Evolutionary conservation across 192 early-diverging fungal species (phyloP).

Genomic region (Pilobolus umbonatus): DNA sequence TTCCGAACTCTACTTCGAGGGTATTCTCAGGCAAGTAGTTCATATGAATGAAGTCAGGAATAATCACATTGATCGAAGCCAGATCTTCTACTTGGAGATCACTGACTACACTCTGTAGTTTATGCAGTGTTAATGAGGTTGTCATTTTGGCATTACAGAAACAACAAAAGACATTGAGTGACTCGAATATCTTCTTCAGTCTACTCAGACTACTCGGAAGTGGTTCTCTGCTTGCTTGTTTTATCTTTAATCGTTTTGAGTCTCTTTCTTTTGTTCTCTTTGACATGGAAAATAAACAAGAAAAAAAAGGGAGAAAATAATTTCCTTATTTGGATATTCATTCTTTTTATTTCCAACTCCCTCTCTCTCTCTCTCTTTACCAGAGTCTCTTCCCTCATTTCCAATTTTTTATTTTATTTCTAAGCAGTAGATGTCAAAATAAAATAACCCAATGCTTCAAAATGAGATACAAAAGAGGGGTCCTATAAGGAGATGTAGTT

Average conservation of each 20-base stretch:
- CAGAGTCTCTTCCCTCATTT: too few relatives aligned
- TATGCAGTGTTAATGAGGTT: conserved; percentile 8
- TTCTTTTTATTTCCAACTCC: background rate
- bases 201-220: too few relatives aligned
- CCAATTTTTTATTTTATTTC: too few relatives aligned
- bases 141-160: conserved; percentile 21
- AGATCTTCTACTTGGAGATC: conserved; percentile 22
- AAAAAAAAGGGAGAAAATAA: background rate
- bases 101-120: conserved; percentile 12
- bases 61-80: conserved; percentile 23
- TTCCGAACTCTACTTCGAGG: conserved; percentile 1
- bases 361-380: background rate
- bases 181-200: conserved; percentile 12
- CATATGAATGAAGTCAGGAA: conserved; percentile 7
- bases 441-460: too few relatives aligned
- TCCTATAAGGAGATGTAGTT: too few relatives aligned
- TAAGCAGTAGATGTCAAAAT: too few relatives aligned
- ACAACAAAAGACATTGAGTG: conserved; percentile 18
- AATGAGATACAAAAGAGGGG: too few relatives aligned
- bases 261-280: conserved; percentile 3
- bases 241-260: background rate
- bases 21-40: background rate
- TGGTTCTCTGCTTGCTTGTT: background rate
- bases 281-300: background rate
- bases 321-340: too few relatives aligned